Base-by-base conservation (phyloP, 2,329 filamentous ascomycete genomes). In the Colletotrichum euphorbiae region DNA sequence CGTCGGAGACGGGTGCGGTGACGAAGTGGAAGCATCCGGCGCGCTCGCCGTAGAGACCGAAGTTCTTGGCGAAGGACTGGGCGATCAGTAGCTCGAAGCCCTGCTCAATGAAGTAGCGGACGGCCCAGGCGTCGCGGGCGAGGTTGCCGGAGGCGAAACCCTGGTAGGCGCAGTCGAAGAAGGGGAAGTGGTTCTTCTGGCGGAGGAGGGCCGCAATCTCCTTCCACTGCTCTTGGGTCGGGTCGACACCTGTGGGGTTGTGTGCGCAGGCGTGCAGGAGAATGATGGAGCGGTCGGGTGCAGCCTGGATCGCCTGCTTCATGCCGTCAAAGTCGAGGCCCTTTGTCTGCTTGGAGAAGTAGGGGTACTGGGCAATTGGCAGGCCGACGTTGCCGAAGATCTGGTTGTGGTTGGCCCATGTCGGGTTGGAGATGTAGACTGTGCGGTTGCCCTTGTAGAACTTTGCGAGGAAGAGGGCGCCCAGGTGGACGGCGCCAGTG, bases 381-480 rank as follows among this genome's bases (percentile, higher is more conserved):
- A 98, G 85, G 74, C 88, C 86, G 77, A 98, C 94, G 78, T 98
- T 98, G 81, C 85, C 88, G 84, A 99, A 97, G 85, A 99, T 98
- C 81, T 98, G 96, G 84, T 97, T 91, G 89, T 99, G 96, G 84
- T 99, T 99, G 73, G 92, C 94, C 96, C 96, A 99, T 70, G 96
- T 99, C 60, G 96, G 96, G 80, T 92, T 92, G 76, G 94, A 97
- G 80, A 98, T 86, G 86, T 97, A 98, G 81, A 97, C 89, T 68
- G 90, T 89, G 73, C 88, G 91, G 82, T 86, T 89, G 77, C 87
- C 86, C 76, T 85, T 84, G 86, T 93, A 97, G 89, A 98, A 99
- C 80, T 91, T 94, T 79, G 92, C 85, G 69, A 99, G 91, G 89
- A 99, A 99, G 73, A 97, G 90, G 71, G 91, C 94, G 72, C 96